Base-by-base conservation (phyloP, 2,329 filamentous ascomycete species). In the Apiospora aurea region DNA sequence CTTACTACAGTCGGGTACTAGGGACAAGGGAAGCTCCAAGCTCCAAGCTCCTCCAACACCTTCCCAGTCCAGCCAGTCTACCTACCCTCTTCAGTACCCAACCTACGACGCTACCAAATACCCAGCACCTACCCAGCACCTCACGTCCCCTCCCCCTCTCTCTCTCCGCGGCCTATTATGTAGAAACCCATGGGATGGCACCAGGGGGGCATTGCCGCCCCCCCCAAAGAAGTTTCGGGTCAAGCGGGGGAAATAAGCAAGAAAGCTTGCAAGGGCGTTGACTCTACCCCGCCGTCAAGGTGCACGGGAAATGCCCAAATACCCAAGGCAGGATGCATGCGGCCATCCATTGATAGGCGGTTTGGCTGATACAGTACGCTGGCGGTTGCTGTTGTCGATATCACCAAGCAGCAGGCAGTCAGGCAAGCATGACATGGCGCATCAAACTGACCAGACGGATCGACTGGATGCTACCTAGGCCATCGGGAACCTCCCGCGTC, bases 221-320 rank as follows among this genome's bases (percentile, higher is more conserved):
- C 34, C 57, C 29, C 57, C 57, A 34, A 61, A 64, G 57, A 64
- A 64, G 57, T 64, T 64, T 64, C 57, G 57, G 57, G 57, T 41
- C 57, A 64, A 41, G 57, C 57, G 57, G 57, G 57, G 57, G 57
- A 41, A 64, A 64, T 64, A 64, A 64, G 57, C 57, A 64, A 64
- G 53, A 21, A 61, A 3, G 26, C 26, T 29, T 29, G 26, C 26
- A 29, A 29, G 53, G 29, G 29, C 29, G 53, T 61, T 38, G 53
- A 4, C 51, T 29, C 5, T 61, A 61, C 57, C 57, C 57, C 57
- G 57, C 57, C 57, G 57, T 64, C 57, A 64, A 64, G 57, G 57
- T 64, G 41, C 57, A 64, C 29, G 34, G 57, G 34, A 64, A 14
- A 41, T 41, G 41, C n/a, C 34, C 57, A 64, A 41, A 41, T 41